Evolutionary conservation across 192 early-diverging fungal species (phyloP).

Genomic region (Entomortierella lignicola): DNA sequence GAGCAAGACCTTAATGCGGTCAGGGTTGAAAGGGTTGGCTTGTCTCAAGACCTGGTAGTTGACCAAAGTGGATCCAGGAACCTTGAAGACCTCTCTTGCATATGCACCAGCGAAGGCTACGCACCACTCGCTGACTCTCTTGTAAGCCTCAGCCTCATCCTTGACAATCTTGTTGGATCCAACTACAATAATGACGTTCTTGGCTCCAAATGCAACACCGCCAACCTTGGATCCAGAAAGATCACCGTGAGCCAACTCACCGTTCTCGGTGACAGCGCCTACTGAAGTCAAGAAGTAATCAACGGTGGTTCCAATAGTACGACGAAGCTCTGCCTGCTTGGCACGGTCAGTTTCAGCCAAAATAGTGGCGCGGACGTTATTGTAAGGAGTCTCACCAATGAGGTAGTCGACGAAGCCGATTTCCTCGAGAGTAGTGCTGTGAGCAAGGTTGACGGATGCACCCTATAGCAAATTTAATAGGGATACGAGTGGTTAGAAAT

Average conservation of each 20-base stretch:
- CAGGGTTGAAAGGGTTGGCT: constrained; percentile 39
- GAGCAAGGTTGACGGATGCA: constrained; percentile 45
- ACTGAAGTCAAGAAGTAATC: constrained; percentile 56
- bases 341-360: constrained; percentile 49
- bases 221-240: constrained; percentile 43
- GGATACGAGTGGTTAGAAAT: neutral
- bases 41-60: constrained; percentile 40
- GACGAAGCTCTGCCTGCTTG: constrained; percentile 52
- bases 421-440: constrained; percentile 57
- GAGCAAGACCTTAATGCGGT: constrained; percentile 43
- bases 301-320: constrained; percentile 44
- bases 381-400: constrained; percentile 46
- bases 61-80: constrained; percentile 18
- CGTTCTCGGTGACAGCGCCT: constrained; percentile 46
- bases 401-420: constrained; percentile 57
- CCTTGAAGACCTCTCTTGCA: constrained; percentile 43
- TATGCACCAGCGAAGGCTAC: constrained; percentile 30
- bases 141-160: constrained; percentile 46
- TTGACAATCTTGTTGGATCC: constrained; percentile 60
- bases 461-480: constrained; percentile 28
- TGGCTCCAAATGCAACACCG: constrained; percentile 43
- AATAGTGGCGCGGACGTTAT: constrained; percentile 45
- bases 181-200: constrained; percentile 53
- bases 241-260: constrained; percentile 44
- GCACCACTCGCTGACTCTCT: constrained; percentile 44